A percentile compares a stretch with the other conserved stretches of the same genome.
Evolutionary conservation across 2,329 filamentous ascomycete genomes (phyloP).

Genomic region (Colletotrichum spaethianum): DNA sequence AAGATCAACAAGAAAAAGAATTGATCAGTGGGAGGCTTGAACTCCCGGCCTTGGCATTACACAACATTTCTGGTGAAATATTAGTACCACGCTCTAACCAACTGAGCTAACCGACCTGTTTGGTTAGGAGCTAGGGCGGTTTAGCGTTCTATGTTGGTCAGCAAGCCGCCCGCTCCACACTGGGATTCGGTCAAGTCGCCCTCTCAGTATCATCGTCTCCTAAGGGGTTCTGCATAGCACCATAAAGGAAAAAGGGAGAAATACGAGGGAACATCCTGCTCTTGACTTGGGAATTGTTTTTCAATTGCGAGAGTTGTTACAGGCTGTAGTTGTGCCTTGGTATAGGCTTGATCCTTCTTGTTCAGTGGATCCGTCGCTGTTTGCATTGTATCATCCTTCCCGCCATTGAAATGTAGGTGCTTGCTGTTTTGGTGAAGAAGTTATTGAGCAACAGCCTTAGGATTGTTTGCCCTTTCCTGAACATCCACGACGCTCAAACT

Average conservation of each 20-base stretch:
- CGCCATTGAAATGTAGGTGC: too few species aligned
- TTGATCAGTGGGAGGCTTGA: conserved; percentile 28
- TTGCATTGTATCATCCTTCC: neutral
- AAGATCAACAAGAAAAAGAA: rapidly evolving
- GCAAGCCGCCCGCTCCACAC: too few species aligned
- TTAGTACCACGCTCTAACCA: conserved; percentile 31
- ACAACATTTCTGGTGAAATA: neutral
- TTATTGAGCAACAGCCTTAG: too few species aligned
- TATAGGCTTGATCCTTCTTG: neutral
- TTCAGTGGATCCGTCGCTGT: too few species aligned
- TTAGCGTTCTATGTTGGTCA: neutral
- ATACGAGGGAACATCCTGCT: too few species aligned
- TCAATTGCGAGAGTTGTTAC: neutral
- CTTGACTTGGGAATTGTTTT: too few species aligned
- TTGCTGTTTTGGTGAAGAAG: neutral
- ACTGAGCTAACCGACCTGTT: conserved; percentile 34
- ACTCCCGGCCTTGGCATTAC: conserved; percentile 30
- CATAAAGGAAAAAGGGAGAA: neutral
- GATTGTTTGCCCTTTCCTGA: too few species aligned
- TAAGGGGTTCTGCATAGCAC: neutral
- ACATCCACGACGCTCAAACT: too few species aligned
- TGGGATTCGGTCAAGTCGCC: too few species aligned
- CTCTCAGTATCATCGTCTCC: neutral
- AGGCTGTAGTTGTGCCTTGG: neutral
- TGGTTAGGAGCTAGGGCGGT: neutral